A percentile compares a stretch with the other conserved stretches of the same genome.
These are phyloP conservation scores for Pinus albicaulis DNA, from an alignment of 75 land plant species.

Conservation along the genomic window DNA sequence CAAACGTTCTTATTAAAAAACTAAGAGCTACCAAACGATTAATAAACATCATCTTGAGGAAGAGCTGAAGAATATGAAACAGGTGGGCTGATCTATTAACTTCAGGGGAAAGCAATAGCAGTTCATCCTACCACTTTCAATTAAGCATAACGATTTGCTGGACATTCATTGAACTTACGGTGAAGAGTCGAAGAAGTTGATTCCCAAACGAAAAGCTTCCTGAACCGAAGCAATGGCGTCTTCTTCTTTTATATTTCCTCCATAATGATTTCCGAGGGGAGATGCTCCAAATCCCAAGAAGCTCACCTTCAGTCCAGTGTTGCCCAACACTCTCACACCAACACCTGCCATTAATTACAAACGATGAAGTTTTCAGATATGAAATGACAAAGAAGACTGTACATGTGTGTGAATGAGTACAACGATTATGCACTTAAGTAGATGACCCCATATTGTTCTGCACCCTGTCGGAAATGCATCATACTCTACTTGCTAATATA, in stretches of 20 bases:
- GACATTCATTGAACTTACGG: conserved; percentile 47
- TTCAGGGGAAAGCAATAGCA: background rate
- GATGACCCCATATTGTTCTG: no score
- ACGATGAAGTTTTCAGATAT: no score
- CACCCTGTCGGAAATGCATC: no score
- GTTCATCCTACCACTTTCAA: background rate
- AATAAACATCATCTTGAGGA: no score
- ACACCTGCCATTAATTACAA: conserved; percentile 10
- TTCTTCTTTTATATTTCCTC: conserved; percentile 61
- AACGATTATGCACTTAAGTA: no score
- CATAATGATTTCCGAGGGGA: conserved; percentile 82
- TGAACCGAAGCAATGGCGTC: conserved; percentile 81
- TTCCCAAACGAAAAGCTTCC: conserved; percentile 68
- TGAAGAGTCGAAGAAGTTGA: conserved; percentile 98
- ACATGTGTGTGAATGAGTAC: no score
- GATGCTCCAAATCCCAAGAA: conserved; percentile 92
- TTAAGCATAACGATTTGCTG: background rate
- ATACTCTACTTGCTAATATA: no score
- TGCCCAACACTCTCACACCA: conserved; percentile 60
- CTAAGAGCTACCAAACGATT: no score
- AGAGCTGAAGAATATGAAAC: background rate
- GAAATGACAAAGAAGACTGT: no score
- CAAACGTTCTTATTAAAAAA: no score
- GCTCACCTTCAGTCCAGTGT: conserved; percentile 83
- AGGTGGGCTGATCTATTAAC: background rate